Conservation (phyloP, 2,329 filamentous ascomycete genomes). For the Penicillium verrucosum region DNA sequence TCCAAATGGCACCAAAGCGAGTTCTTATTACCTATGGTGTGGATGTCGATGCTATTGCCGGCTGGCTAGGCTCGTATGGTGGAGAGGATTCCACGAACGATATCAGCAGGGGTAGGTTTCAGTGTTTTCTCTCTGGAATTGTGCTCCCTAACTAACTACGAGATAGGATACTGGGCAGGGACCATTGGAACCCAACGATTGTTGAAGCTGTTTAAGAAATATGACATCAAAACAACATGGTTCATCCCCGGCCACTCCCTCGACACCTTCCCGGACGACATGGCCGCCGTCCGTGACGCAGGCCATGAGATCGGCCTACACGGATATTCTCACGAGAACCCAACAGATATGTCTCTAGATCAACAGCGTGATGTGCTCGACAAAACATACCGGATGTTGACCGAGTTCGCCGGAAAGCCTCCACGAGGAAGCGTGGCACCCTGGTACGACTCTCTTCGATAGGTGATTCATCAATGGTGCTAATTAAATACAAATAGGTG, state of each 20-base stretch:
- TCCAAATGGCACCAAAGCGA: slow-evolving; percentile 23
- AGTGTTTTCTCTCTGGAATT: neutral
- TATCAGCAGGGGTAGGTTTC: slow-evolving; percentile 28
- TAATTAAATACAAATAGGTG: slow-evolving; percentile 41
- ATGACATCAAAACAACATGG: slow-evolving; percentile 67
- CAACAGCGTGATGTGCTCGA: slow-evolving; percentile 74
- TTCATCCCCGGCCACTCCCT: slow-evolving; percentile 63
- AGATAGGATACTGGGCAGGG: slow-evolving; percentile 61
- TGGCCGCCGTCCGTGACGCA: slow-evolving; percentile 35
- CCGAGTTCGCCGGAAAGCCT: slow-evolving; percentile 70
- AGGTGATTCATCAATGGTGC: neutral
- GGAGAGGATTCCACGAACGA: slow-evolving; percentile 35
- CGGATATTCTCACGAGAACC: slow-evolving; percentile 73
- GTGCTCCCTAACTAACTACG: neutral
- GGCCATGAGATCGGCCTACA: slow-evolving; percentile 61
- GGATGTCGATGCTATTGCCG: slow-evolving; percentile 34
- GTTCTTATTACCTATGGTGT: slow-evolving; percentile 31
- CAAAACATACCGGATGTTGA: slow-evolving; percentile 72
- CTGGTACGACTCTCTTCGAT: slow-evolving; percentile 42
- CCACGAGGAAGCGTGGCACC: slow-evolving; percentile 71
- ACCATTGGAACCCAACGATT: slow-evolving; percentile 63
- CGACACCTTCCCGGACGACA: slow-evolving; percentile 65
- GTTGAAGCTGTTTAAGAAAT: slow-evolving; percentile 68
- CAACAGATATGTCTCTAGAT: slow-evolving; percentile 57
- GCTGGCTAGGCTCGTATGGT: slow-evolving; percentile 35